Base-by-base conservation (phyloP, 805 yeast species). In the Priceomyces carsonii region DNA sequence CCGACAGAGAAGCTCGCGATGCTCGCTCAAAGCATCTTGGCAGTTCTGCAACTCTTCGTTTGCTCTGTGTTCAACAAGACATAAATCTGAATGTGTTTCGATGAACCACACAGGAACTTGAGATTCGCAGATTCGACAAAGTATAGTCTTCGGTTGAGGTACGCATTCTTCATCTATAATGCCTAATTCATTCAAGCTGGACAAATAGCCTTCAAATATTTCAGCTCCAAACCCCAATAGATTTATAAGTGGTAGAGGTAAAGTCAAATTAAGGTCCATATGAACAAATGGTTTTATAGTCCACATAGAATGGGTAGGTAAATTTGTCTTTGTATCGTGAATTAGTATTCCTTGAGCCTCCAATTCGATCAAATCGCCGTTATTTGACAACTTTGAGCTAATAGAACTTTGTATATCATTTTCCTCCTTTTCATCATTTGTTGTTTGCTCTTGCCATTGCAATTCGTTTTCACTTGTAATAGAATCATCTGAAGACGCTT, bases 91-190 rank as follows among this genome's bases (percentile, higher is more conserved):
- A 60, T 93, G 99, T 32, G 82, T 75, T 49, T 91, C 99, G 25
- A 93, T 69, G 84, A 95, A 93, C 99, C 99, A 93, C 3, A 89
- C 85, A 3, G 95, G 96, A n/a, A 89, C 80, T 31, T 75, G 75
- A 19, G 80, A 79, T 53, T 93, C 99, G 61, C 99, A 93, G 18
- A 93, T 89, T 31, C 96, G 74, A 58, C 99, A 93, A 20, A 93
- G 64, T 23, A 85, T 88, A 38, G 80, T 73, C 16, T 82, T 81
- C 1, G 96, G 96, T n/a, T 79, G 73, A 0, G 96, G 95, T 0
- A 87, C 71, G 39, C 71, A 67, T 8, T 62, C 69, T 49, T 80
- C 84, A 45, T 83, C 84, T 2, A 79, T 69, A 10, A 82, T 68
- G 6, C 82, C 86, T 26, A 73, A 57, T 22, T 81, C 86, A 17